phyloP scores from a whole-genome alignment of 2,329 filamentous ascomycete species.

The Harringtonia lauricola region DNA sequence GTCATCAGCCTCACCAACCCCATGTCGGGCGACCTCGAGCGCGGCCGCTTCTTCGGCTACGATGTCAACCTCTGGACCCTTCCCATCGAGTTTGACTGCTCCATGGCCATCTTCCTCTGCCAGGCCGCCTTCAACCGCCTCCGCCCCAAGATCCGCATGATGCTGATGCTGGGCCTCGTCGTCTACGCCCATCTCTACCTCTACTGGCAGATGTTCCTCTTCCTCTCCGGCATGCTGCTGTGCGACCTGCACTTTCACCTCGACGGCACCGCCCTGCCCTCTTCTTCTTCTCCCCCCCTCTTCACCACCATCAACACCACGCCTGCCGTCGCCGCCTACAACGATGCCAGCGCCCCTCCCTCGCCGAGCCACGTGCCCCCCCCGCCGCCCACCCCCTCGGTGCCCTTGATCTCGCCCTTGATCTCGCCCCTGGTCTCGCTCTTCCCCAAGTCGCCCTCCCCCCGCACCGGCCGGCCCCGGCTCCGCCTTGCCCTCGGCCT shows the following conservation, averaged over 20 bases:
- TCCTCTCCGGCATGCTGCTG: slow-evolving; percentile 20
- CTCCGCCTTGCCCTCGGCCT: background rate
- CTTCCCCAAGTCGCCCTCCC: slow-evolving; percentile 31
- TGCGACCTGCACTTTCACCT: slow-evolving; percentile 18
- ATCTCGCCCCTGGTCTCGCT: no score
- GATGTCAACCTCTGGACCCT: slow-evolving; percentile 25
- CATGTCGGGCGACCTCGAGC: slow-evolving; percentile 18
- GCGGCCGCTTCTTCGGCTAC: slow-evolving; percentile 14
- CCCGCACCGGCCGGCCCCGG: slow-evolving; percentile 18
- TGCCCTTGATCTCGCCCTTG: no score
- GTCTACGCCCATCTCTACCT: slow-evolving; percentile 15
- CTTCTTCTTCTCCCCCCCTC: no score
- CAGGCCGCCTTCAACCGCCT: slow-evolving; percentile 19
- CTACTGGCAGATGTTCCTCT: slow-evolving; percentile 19
- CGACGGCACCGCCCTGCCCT: no score
- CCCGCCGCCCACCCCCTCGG: no score
- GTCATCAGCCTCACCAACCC: slow-evolving; percentile 6
- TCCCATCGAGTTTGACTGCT: slow-evolving; percentile 24
- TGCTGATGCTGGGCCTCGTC: slow-evolving; percentile 7
- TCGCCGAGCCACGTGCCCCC: no score
- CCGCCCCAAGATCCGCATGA: slow-evolving; percentile 8
- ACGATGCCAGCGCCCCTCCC: no score
- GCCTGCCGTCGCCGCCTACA: no score
- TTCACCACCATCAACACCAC: no score
- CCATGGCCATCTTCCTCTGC: slow-evolving; percentile 22